Evolutionary conservation across 139 green algal species (phyloP), one percentile per base, ranked within the genome.

Genomic region (Coccomyxa sp.): DNA sequence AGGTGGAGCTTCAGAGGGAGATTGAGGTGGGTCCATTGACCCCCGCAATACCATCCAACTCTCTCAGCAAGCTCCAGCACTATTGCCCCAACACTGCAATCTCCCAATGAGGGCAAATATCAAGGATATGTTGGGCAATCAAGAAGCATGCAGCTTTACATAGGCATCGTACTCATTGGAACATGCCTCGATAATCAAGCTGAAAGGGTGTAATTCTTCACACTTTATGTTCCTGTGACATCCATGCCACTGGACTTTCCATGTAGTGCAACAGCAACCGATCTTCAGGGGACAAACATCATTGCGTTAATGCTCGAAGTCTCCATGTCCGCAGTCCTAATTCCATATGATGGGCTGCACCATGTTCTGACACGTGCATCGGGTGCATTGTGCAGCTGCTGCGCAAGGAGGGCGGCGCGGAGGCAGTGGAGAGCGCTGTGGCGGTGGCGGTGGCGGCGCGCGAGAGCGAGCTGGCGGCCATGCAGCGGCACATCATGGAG

Each of bases 381-480:
- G 63, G 18, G 63, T 71, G 18, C 18, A 21, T 71, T 71, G 63
- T 71, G 63, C 63, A 71, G 63, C 63, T 71, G 63, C 63, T 71
- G 63, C 63, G 63, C 13, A n/a, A 12, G 57, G 68, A 80, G 30
- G 67, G 67, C 18, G 81, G 78, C 74, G 74, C 66, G 12, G 57
- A 84, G 15, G 57, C 71, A 13, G 32, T 27, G 58, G 27, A 31
- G 32, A 51, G 23, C 28, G 66, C 32, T 58, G 51, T 71, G 7
- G 63, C 63, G 63, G 63, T 71, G 63, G 63, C 63, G 63, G 63
- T 71, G 63, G 63, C 63, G 63, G 45, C 77, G 45, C 23, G 30
- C 14, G 45, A 81, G 13, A 17, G n/a, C 63, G 77, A 57, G 77
- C 51, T 81, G 81, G 78, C 51, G 71, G 71, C 74, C n/a, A 60